These are phyloP conservation scores for Pseudocercospora eumusae DNA, from an alignment of 2,329 filamentous ascomycete species.

Conservation along the genomic window DNA sequence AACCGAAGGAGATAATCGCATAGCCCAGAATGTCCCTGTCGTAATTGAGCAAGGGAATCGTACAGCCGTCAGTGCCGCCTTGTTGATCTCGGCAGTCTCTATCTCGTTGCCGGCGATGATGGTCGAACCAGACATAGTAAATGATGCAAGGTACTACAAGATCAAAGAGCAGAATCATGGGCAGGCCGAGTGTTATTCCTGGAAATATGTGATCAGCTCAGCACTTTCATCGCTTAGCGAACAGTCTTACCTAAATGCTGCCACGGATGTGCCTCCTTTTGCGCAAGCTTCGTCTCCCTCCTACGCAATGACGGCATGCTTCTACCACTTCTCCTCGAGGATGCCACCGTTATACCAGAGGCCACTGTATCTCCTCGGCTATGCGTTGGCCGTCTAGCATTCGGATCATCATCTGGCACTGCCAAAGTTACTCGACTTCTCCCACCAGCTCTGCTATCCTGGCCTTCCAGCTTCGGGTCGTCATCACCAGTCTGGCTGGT, in stretches of 20 bases:
- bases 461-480: conserved; percentile 10
- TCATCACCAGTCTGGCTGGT: conserved; percentile 15
- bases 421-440: conserved; percentile 19
- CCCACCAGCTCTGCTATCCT: conserved; percentile 11
- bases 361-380: conserved; percentile 23
- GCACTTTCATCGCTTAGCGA: neutral
- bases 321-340: conserved; percentile 20
- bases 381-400: conserved; percentile 18
- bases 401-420: conserved; percentile 18
- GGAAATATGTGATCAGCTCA: conserved; percentile 1
- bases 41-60: conserved; percentile 31
- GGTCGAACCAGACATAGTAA: conserved; percentile 39
- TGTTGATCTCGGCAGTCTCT: conserved; percentile 25
- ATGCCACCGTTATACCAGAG: conserved; percentile 22
- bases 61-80: conserved; percentile 24
- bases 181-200: conserved; percentile 36
- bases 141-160: conserved; percentile 38
- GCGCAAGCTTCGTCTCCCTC: conserved; percentile 33
- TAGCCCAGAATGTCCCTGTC: conserved; percentile 36
- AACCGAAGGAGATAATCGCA: conserved; percentile 36
- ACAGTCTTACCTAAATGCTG: conserved; percentile 29
- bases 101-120: conserved; percentile 21
- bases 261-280: conserved; percentile 35
- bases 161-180: conserved; percentile 38
- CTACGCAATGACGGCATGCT: conserved; percentile 31